phyloP scores from a whole-genome alignment of 768 basidiomycete genomes.

The Atractiella rhizophila region DNA sequence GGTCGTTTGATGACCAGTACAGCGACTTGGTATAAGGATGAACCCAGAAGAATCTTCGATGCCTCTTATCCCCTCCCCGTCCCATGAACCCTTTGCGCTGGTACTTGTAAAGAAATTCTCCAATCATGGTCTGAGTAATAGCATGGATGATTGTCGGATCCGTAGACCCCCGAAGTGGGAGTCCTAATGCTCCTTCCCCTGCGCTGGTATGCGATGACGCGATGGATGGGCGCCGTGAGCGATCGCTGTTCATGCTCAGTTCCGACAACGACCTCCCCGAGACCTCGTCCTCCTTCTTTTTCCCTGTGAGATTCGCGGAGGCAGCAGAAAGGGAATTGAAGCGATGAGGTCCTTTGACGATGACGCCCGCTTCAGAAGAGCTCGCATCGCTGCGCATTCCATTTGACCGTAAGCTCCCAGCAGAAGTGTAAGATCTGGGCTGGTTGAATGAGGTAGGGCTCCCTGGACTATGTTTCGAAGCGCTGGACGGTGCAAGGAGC shows the following conservation, averaged over 20 bases:
- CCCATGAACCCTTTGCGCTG: conserved; percentile 69
- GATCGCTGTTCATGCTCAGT: conserved; percentile 8
- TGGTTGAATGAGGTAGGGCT: conserved; percentile 1
- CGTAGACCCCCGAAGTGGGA: conserved; percentile 30
- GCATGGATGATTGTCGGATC: conserved; percentile 81
- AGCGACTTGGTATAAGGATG: conserved; percentile 95
- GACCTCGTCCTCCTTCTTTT: conserved; percentile 3
- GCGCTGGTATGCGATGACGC: conserved; percentile 8
- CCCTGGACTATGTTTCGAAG: conserved; percentile 12
- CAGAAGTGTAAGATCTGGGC: conserved; percentile 4
- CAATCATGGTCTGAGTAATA: conserved; percentile 99
- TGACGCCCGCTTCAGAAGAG: conserved; percentile 7
- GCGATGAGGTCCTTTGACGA: too few species aligned
- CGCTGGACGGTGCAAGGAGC: conserved; percentile 15
- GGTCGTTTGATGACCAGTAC: conserved; percentile 89
- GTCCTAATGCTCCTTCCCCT: conserved; percentile 4
- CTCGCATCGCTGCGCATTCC: conserved; percentile 1
- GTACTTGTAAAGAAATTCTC: conserved; percentile 95
- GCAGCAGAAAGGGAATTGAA: too few species aligned
- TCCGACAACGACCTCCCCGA: conserved; percentile 12
- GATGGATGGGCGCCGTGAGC: conserved; percentile 9
- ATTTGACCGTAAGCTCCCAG: conserved; percentile 1
- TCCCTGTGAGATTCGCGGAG: not conserved
- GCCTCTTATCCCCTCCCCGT: conserved; percentile 66
- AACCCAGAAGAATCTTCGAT: conserved; percentile 94